phyloP scores from a whole-genome alignment of 2,329 filamentous ascomycete species.

The Colletotrichum orbiculare region DNA sequence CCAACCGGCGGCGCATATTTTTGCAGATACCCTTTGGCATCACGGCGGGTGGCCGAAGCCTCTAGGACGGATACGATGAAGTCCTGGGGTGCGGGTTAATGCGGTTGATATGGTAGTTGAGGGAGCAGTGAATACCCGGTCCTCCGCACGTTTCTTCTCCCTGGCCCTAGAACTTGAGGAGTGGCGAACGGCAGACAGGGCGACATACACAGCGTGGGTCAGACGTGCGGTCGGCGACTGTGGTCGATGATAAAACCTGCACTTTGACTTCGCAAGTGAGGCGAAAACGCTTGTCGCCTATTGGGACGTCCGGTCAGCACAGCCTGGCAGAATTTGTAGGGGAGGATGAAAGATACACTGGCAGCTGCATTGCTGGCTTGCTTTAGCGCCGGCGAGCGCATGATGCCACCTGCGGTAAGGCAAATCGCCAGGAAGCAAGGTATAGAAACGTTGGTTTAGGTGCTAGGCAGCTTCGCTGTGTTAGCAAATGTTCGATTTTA shows the following conservation, averaged over 20 bases:
- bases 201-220: slow-evolving; percentile 28
- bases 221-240: slow-evolving; percentile 19
- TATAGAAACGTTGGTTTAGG: too few species aligned
- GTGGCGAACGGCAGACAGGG: slow-evolving; percentile 30
- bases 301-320: too few species aligned
- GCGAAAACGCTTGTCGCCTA: slow-evolving; percentile 26
- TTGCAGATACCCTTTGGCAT: slow-evolving; percentile 91
- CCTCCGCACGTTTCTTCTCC: slow-evolving; percentile 59
- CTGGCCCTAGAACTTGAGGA: slow-evolving; percentile 30
- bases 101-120: too few species aligned
- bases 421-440: too few species aligned
- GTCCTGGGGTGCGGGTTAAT: slow-evolving; percentile 63
- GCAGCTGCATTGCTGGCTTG: too few species aligned
- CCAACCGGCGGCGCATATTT: slow-evolving; percentile 69
- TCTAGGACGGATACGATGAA: slow-evolving; percentile 88
- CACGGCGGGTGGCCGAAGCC: slow-evolving; percentile 90
- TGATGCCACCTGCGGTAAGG: too few species aligned
- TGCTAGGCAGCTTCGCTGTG: too few species aligned
- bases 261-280: slow-evolving; percentile 22
- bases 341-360: too few species aligned
- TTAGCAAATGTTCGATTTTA: too few species aligned
- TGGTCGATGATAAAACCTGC: slow-evolving; percentile 30
- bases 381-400: too few species aligned
- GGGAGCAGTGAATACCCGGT: slow-evolving; percentile 51
- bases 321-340: too few species aligned